phyloP scores from a whole-genome alignment of 176 grass and related monocot species.

The Miscanthus lutarioriparius region DNA sequence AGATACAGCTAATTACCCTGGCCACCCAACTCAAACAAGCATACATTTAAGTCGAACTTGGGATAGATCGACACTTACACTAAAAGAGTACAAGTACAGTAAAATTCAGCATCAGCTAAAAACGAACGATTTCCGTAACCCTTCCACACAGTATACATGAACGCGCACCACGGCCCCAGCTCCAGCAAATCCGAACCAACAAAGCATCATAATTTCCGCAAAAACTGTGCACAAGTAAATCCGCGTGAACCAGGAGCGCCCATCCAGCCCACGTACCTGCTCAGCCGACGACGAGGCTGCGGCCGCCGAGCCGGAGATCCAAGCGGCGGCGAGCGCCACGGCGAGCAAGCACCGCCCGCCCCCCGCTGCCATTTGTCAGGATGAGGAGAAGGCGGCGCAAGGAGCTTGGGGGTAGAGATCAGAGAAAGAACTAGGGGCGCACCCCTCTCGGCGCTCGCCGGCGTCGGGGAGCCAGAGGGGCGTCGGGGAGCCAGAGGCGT shows the following conservation, averaged over 20 bases:
- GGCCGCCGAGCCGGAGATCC: constrained; percentile 1
- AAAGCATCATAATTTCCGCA: background rate
- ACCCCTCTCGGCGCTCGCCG: background rate
- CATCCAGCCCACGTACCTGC: constrained; percentile 1
- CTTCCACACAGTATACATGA: background rate
- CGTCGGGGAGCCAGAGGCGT: background rate
- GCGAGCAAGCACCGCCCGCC: constrained; percentile 15
- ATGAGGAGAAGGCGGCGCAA: background rate
- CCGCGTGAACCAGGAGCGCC: background rate
- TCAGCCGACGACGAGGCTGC: background rate
- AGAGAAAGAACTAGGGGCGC: background rate
- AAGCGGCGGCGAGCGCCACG: constrained; percentile 15
- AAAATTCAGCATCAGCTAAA: background rate
- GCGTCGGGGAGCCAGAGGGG: no score
- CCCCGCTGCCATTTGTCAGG: constrained; percentile 10
- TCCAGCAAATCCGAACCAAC: background rate
- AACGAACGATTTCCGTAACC: background rate
- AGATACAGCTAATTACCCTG: background rate
- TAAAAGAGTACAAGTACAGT: background rate
- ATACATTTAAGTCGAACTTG: background rate
- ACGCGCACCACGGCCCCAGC: background rate
- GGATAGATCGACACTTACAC: background rate
- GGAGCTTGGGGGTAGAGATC: background rate
- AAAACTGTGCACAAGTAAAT: background rate
- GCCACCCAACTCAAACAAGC: background rate